phyloP scores from a whole-genome alignment of 1,139 yeast species.

The Pichia sp. region DNA sequence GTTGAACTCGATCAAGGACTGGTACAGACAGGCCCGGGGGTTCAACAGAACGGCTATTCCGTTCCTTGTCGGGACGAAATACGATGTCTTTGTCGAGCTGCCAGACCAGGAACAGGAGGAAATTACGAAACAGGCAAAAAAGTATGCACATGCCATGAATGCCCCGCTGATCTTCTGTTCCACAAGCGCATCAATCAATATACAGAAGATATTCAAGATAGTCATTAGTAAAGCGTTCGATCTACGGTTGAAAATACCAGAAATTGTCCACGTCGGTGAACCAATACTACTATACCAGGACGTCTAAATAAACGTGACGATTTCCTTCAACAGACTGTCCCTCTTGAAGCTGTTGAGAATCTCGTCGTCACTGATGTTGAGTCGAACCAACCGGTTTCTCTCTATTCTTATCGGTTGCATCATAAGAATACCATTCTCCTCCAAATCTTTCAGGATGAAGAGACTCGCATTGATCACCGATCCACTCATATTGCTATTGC shows the following conservation, averaged over 20 bases:
- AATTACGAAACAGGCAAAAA: constrained; percentile 78
- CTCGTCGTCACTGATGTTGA: constrained; percentile 70
- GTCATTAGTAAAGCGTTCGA: constrained; percentile 91
- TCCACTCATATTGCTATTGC: constrained; percentile 9
- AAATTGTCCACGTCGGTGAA: constrained; percentile 78
- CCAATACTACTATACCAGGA: constrained; percentile 72
- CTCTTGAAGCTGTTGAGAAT: constrained; percentile 53
- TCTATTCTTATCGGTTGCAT: constrained; percentile 68
- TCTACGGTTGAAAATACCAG: constrained; percentile 76
- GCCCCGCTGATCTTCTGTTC: constrained; percentile 90
- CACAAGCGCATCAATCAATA: constrained; percentile 87
- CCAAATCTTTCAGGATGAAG: constrained; percentile 57
- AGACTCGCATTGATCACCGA: constrained; percentile 39
- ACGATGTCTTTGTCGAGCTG: constrained; percentile 79
- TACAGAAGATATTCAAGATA: constrained; percentile 90
- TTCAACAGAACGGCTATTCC: constrained; percentile 92
- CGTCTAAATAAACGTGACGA: constrained; percentile 19
- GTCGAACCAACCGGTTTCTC: constrained; percentile 55
- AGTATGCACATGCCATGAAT: constrained; percentile 87
- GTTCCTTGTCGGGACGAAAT: constrained; percentile 88
- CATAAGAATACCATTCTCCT: constrained; percentile 70
- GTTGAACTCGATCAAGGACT: constrained; percentile 80
- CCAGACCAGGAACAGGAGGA: constrained; percentile 80
- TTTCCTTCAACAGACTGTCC: constrained; percentile 42
- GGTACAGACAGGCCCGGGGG: constrained; percentile 93